Evolutionary conservation across 139 green algal genomes (phyloP).

Genomic region (Trebouxia sp.): DNA sequence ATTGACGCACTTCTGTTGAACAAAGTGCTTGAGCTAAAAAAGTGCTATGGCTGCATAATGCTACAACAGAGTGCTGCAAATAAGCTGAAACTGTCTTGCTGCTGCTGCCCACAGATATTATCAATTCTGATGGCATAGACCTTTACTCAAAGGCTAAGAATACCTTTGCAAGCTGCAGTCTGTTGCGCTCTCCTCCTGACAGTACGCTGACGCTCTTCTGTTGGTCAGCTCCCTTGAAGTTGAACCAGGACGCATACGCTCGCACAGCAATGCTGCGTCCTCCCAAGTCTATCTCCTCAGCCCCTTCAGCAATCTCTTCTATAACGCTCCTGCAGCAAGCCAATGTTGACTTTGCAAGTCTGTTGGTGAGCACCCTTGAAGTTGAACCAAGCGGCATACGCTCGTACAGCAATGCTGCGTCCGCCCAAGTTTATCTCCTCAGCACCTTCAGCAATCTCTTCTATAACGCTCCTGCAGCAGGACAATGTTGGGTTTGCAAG

Average conservation of each 20-base stretch:
- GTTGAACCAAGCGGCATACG: slow-evolving; percentile 83
- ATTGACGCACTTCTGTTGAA: slow-evolving; percentile 60
- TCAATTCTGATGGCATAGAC: too few relatives aligned
- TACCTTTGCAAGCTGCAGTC: slow-evolving; percentile 76
- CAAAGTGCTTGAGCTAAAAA: too few relatives aligned
- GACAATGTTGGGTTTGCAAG: background rate
- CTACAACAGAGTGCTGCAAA: background rate
- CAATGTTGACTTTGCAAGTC: slow-evolving; percentile 20
- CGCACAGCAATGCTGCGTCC: slow-evolving; percentile 59
- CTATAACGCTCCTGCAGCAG: slow-evolving; percentile 53
- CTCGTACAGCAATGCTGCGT: slow-evolving; percentile 59
- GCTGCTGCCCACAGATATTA: too few relatives aligned
- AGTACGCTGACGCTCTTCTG: slow-evolving; percentile 46
- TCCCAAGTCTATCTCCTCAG: slow-evolving; percentile 62
- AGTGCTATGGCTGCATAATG: too few relatives aligned
- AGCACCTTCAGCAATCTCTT: slow-evolving; percentile 49
- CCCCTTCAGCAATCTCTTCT: slow-evolving; percentile 53
- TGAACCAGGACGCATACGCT: slow-evolving; percentile 82
- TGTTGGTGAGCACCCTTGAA: slow-evolving; percentile 83
- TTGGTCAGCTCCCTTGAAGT: slow-evolving; percentile 85
- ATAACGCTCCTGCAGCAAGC: slow-evolving; percentile 50
- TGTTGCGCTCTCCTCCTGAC: slow-evolving; percentile 83
- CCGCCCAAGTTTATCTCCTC: slow-evolving; percentile 65
- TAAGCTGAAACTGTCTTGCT: too few relatives aligned
- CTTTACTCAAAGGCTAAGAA: background rate